These are phyloP conservation scores for Suhomyces bolitotheri DNA, from an alignment of 1,139 yeast species.

Conservation along the genomic window DNA sequence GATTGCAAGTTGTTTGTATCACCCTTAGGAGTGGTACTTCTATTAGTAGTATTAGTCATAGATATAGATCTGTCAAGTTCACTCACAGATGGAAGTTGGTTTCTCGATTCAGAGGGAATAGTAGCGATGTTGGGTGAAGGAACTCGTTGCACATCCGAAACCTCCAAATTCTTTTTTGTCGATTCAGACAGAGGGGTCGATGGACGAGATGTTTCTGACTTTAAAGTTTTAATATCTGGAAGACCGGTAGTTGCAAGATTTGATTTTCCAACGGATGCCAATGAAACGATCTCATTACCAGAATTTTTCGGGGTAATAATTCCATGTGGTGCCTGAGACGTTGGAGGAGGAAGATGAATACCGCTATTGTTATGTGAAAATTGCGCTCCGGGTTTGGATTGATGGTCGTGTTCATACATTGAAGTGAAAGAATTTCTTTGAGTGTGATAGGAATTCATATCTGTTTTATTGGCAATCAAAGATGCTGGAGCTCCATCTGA, in stretches of 20 bases:
- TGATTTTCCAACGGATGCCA: constrained; percentile 2
- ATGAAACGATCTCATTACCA: background rate
- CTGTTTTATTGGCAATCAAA: constrained; percentile 1
- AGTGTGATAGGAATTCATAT: constrained; percentile 5
- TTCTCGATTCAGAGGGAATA: constrained; percentile 13
- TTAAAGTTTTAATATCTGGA: constrained; percentile 7
- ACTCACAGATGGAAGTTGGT: constrained; percentile 36
- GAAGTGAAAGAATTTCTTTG: constrained; percentile 23
- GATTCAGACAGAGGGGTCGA: constrained; percentile 7
- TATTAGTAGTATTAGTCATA: constrained; percentile 12
- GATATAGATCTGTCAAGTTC: constrained; percentile 38
- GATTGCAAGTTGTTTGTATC: constrained; percentile 8
- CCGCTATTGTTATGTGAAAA: constrained; percentile 6
- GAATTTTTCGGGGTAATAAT: constrained; percentile 2
- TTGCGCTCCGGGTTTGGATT: constrained; percentile 5
- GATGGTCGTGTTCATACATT: constrained; percentile 17
- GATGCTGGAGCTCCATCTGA: constrained; percentile 11
- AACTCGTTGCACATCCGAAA: constrained; percentile 3
- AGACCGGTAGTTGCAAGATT: constrained; percentile 8
- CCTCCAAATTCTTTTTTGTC: constrained; percentile 1
- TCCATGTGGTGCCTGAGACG: constrained; percentile 2
- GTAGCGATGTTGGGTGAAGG: constrained; percentile 6
- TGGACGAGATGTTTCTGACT: constrained; percentile 7
- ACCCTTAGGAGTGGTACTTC: constrained; percentile 7
- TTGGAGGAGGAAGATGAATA: constrained; percentile 9